Percentiles rank a stretch among this genome's conserved stretches.
These are phyloP conservation scores for Myriangium duriaei DNA, from an alignment of 2,329 filamentous ascomycete species.

Conservation along the genomic window DNA sequence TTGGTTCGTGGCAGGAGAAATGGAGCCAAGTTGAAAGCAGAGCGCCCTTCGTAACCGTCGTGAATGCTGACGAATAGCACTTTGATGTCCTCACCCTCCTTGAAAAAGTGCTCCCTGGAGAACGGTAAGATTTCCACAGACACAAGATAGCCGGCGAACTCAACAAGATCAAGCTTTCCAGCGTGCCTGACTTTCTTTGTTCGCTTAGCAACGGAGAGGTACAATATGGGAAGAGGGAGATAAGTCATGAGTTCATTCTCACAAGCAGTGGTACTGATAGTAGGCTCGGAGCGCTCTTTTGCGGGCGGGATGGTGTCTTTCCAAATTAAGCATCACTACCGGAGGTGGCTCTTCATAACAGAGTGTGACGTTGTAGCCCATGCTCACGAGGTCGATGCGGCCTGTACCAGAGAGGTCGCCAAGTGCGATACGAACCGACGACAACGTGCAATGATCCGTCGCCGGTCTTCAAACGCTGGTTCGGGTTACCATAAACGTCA, in stretches of 20 bases:
- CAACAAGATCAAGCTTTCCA: constrained; percentile 5
- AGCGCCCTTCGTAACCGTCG: constrained; percentile 4
- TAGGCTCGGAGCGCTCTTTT: neutral
- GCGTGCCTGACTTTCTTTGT: constrained; percentile 7
- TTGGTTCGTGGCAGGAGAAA: constrained; percentile 4
- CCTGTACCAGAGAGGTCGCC: constrained; percentile 7
- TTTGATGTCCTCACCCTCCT: constrained; percentile 5
- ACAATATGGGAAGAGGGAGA: constrained; percentile 2
- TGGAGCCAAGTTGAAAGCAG: constrained; percentile 4
- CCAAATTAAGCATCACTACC: constrained; percentile 4
- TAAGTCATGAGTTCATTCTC: constrained; percentile 7
- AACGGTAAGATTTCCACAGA: constrained; percentile 7
- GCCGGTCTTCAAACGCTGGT: constrained; percentile 8
- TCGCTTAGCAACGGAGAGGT: constrained; percentile 3
- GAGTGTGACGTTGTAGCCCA: constrained; percentile 9
- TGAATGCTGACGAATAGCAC: constrained; percentile 7
- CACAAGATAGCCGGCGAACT: constrained; percentile 6
- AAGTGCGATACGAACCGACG: constrained; percentile 6
- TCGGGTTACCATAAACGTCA: constrained; percentile 5
- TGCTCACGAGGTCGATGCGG: constrained; percentile 6
- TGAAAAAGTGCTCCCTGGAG: neutral
- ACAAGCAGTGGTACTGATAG: constrained; percentile 3
- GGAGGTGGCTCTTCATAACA: constrained; percentile 6
- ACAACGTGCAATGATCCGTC: constrained; percentile 6
- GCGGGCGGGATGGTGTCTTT: constrained; percentile 7